Evolutionary conservation across 768 basidiomycete species (phyloP).

Genomic region (Artomyces pyxidatus): DNA sequence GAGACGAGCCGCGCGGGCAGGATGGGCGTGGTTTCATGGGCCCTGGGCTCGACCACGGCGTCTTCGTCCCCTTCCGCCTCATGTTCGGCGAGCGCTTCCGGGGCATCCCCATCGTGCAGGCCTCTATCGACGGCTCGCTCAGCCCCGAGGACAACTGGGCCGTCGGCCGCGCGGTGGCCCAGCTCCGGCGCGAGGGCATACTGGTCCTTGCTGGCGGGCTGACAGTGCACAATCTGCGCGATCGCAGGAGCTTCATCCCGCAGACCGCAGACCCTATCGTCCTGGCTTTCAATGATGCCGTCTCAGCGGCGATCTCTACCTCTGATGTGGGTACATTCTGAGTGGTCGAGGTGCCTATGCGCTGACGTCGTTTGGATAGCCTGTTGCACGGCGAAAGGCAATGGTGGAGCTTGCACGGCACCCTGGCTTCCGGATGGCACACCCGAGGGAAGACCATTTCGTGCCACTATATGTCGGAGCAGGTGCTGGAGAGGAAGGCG

Average conservation of each 20-base stretch:
- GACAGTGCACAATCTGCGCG: constrained; percentile 57
- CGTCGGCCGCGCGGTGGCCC: constrained; percentile 50
- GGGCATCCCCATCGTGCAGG: constrained; percentile 63
- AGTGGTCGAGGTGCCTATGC: neutral
- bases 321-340: constrained; percentile 35
- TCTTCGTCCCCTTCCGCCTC: constrained; percentile 69
- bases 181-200: constrained; percentile 59
- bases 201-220: constrained; percentile 67
- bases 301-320: constrained; percentile 44
- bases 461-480: constrained; percentile 72
- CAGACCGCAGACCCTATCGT: constrained; percentile 38
- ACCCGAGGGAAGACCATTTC: constrained; percentile 79
- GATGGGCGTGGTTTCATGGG: constrained; percentile 61
- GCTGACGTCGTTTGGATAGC: constrained; percentile 24
- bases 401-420: constrained; percentile 50
- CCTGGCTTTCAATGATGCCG: constrained; percentile 51
- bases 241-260: constrained; percentile 42
- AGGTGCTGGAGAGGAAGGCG: constrained; percentile 57
- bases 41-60: constrained; percentile 70
- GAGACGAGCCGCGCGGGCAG: constrained; percentile 46
- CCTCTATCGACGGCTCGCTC: constrained; percentile 54
- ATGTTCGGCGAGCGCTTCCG: constrained; percentile 68
- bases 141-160: constrained; percentile 57
- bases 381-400: constrained; percentile 43
- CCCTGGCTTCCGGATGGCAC: constrained; percentile 52